phyloP scores from a whole-genome alignment of 75 land plant genomes.

The Azolla pinnata region DNA sequence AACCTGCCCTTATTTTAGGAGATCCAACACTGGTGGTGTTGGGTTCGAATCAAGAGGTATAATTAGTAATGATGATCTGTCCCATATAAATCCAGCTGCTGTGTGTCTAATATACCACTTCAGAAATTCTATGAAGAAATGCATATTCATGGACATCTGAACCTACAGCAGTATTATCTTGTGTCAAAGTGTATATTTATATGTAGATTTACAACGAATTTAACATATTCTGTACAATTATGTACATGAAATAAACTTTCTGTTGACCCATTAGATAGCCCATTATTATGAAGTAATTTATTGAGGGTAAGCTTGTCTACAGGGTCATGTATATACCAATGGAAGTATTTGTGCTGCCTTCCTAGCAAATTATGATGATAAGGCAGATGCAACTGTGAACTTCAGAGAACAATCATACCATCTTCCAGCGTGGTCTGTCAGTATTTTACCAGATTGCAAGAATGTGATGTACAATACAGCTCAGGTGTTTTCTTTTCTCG shows the following conservation, averaged over 20 bases:
- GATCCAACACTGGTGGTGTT: conserved; percentile 31
- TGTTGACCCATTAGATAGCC: too few relatives aligned
- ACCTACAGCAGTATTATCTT: too few relatives aligned
- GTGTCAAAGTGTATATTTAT: too few relatives aligned
- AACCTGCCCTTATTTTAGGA: conserved; percentile 39
- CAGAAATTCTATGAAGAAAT: too few relatives aligned
- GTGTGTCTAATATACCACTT: too few relatives aligned
- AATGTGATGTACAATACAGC: conserved; percentile 84
- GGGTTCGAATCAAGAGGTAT: conserved; percentile 53
- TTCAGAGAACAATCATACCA: conserved; percentile 58
- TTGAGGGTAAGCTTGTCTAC: conserved; percentile 11
- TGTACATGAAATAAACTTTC: too few relatives aligned
- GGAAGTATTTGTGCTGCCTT: conserved; percentile 74
- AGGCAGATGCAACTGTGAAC: conserved; percentile 49
- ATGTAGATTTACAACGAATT: too few relatives aligned
- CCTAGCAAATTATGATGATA: conserved; percentile 57
- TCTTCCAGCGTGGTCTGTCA: conserved; percentile 95
- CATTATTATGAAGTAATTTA: not conserved
- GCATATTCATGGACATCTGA: too few relatives aligned
- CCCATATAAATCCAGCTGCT: too few relatives aligned
- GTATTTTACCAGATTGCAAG: conserved; percentile 95
- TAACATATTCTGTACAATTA: too few relatives aligned
- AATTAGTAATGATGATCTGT: conserved; percentile 2
- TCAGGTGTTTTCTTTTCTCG: conserved; percentile 66
- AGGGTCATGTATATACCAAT: conserved; percentile 72